Evolutionary conservation across 352 stramenopile species (phyloP).

Genomic region (Globisporangium solare): DNA sequence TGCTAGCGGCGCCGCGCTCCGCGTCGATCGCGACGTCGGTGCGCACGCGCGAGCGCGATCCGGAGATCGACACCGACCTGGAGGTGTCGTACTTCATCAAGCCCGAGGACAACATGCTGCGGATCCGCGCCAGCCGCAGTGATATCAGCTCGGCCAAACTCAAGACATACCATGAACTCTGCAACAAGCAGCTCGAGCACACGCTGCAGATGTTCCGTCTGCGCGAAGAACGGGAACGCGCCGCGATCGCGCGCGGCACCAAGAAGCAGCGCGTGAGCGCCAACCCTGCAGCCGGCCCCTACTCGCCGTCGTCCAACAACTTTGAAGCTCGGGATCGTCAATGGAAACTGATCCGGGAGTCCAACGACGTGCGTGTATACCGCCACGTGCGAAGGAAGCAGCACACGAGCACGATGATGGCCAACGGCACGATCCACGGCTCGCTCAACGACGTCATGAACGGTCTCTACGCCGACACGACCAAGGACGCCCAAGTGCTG

Average conservation of each 20-base stretch:
- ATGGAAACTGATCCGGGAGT: conserved; percentile 68
- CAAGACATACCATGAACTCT: conserved; percentile 44
- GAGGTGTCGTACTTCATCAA: conserved; percentile 16
- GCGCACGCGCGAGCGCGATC: conserved; percentile 11
- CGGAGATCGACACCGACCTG: conserved; percentile 11
- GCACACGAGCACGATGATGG: conserved; percentile 49
- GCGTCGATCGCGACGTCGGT: conserved; percentile 5
- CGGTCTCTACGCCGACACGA: conserved; percentile 71
- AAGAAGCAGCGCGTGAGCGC: conserved; percentile 17
- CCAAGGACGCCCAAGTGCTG: conserved; percentile 54
- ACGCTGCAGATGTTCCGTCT: conserved; percentile 42
- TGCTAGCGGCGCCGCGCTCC: conserved; percentile 7
- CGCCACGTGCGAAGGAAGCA: conserved; percentile 35
- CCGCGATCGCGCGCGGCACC: conserved; percentile 11
- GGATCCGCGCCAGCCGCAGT: conserved; percentile 15
- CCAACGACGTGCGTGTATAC: conserved; percentile 59
- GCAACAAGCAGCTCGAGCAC: conserved; percentile 34
- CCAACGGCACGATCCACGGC: conserved; percentile 53
- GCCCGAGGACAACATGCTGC: conserved; percentile 11
- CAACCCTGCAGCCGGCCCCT: not conserved
- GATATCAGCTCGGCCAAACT: conserved; percentile 39
- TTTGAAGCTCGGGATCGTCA: conserved; percentile 22
- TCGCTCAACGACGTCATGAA: conserved; percentile 71
- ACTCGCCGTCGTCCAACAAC: conserved; percentile 4
- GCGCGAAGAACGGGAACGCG: conserved; percentile 35